Evolutionary conservation across 495 filamentous ascomycete genomes (phyloP), one percentile per base, ranked within the genome.

Genomic region (Penicillium desertorum): DNA sequence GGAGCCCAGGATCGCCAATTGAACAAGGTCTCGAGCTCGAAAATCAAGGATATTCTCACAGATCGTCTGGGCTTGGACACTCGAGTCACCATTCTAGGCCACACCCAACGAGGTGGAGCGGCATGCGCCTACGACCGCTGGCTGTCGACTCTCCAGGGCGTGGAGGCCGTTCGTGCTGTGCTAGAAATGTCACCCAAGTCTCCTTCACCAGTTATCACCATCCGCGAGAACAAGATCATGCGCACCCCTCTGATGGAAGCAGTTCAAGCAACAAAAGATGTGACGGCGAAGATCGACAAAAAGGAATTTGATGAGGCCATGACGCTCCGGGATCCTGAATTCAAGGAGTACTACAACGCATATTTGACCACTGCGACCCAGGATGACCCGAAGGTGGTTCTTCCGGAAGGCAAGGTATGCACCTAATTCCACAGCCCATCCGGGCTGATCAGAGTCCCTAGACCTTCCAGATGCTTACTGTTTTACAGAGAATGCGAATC

Each of bases 211-310:
- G 89, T 99, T 63, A 98, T 99, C 66, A 87, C 89, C 57, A 90
- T 99, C 51, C 92, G 86, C 51, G 95, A 99, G 78, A 99, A 99
- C 80, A 97, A 99, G 78, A 97, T 99, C 62, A 81, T 88, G 59
- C 84, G 92, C 47, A 92, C 88, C 59, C 88, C 91, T 19, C 76
- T 99, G 12, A 86, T 97, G 76, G 84, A 96, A 63, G 93, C 95
- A 2, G 93, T 99, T 2, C 75, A 81, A 48, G 81, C 86, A 56
- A 98, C 95, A 5, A 86, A 96, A 65, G 79, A 87, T 56, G 91
- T 98, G 7, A 85, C 92, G 5, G 80, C 76, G 59, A 88, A 88
- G 32, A 97, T 99, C 56, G 77, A 89, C 17, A 82, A 76, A 4
- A 89, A 89, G 57, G 87, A 96, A 51, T 99, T 97, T 61, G 85